A percentile compares a stretch with the other conserved stretches of the same genome.
These are phyloP conservation scores for Candida taoyuanica DNA, from an alignment of 805 yeast genomes.

Conservation along the genomic window DNA sequence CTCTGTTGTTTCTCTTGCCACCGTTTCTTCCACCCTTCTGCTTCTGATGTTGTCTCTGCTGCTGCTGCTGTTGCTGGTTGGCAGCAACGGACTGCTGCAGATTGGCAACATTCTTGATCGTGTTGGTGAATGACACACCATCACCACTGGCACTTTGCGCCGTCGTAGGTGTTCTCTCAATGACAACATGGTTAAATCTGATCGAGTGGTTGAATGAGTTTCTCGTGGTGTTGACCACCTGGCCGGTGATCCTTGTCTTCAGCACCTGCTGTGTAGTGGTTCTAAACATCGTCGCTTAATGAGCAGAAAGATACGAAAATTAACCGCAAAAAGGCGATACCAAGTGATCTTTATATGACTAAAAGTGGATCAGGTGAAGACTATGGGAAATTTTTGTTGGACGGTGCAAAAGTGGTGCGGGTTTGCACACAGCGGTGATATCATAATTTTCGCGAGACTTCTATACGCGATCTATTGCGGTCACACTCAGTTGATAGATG, in stretches of 20 bases:
- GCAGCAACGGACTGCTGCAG: slow-evolving; percentile 14
- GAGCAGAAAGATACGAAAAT: too few relatives aligned
- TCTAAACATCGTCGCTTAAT: slow-evolving; percentile 23
- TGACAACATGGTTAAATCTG: slow-evolving; percentile 33
- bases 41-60: neutral
- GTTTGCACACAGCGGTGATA: neutral
- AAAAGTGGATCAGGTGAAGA: slow-evolving; percentile 1
- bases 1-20: slow-evolving; percentile 16
- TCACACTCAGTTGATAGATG: too few relatives aligned
- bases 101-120: slow-evolving; percentile 29
- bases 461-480: too few relatives aligned
- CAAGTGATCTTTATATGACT: neutral
- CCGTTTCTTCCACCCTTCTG: slow-evolving; percentile 7
- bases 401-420: too few relatives aligned
- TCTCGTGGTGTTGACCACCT: slow-evolving; percentile 35
- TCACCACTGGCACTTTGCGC: slow-evolving; percentile 13
- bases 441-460: too few relatives aligned
- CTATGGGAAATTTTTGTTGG: slow-evolving; percentile 3
- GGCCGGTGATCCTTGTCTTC: slow-evolving; percentile 35
- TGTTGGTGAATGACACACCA: slow-evolving; percentile 21
- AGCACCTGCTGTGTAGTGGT: slow-evolving; percentile 22
- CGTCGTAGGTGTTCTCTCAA: slow-evolving; percentile 29
- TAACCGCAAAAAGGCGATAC: too few relatives aligned
- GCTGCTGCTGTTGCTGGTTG: slow-evolving; percentile 5
- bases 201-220: slow-evolving; percentile 35